Evolutionary conservation across 495 filamentous ascomycete genomes (phyloP).

Genomic region (Penicillium nucicola): DNA sequence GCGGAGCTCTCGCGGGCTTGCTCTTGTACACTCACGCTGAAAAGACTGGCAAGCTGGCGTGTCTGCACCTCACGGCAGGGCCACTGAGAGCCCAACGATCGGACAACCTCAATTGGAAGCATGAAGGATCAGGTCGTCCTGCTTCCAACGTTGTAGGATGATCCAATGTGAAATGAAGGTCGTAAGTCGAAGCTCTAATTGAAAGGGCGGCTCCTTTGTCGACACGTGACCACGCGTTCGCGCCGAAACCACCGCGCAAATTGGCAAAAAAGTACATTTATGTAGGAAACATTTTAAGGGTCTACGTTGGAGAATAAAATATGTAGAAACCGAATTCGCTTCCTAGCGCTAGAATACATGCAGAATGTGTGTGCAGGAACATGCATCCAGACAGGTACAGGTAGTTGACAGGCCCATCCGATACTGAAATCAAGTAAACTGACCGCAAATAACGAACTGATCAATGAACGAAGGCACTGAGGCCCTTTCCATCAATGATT

Average conservation of each 20-base stretch:
- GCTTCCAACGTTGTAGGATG: neutral
- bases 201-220: constrained; percentile 1
- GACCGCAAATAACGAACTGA: neutral
- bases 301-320: neutral
- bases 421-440: neutral
- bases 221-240: constrained; percentile 10
- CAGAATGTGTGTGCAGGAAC: constrained; percentile 11
- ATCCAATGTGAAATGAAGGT: neutral
- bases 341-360: constrained; percentile 18
- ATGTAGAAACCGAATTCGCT: constrained; percentile 7
- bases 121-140: constrained; percentile 13
- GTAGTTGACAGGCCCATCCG: neutral
- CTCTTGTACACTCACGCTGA: constrained; percentile 46
- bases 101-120: constrained; percentile 34
- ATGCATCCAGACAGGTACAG: neutral
- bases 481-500: neutral
- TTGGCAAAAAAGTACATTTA: neutral
- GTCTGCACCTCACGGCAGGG: constrained; percentile 66
- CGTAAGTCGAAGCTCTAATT: constrained; percentile 4
- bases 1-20: neutral
- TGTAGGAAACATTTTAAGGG: no score
- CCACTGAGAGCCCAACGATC: constrained; percentile 49
- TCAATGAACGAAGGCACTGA: neutral
- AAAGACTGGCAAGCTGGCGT: constrained; percentile 57
- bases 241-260: neutral